A percentile compares a stretch with the other conserved stretches of the same genome.
Conservation (phyloP, 1,284 basidiomycete genomes). For the Cystobasidium slooffiae region DNA sequence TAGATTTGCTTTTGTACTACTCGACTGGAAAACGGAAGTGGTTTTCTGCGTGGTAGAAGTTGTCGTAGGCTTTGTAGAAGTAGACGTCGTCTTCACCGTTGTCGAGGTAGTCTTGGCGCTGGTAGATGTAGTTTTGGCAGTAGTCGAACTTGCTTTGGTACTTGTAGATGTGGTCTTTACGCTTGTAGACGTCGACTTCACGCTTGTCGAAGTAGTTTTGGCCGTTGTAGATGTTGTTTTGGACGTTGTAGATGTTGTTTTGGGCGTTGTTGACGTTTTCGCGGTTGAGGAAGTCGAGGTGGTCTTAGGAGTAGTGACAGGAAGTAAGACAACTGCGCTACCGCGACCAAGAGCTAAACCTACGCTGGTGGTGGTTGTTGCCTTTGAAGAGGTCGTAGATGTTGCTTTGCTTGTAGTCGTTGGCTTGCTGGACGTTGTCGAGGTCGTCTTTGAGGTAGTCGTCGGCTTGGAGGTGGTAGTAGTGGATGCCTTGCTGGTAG, state of each 20-base stretch:
- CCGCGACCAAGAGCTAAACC: slow-evolving; percentile 9
- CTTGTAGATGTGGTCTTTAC: neutral
- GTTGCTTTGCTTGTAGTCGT: neutral
- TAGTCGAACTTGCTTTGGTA: neutral
- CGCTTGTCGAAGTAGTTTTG: neutral
- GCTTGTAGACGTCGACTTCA: slow-evolving; percentile 15
- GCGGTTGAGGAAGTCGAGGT: neutral
- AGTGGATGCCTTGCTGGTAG: neutral
- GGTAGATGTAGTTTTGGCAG: neutral
- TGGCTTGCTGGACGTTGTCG: slow-evolving; percentile 12
- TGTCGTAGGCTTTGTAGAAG: too few species aligned
- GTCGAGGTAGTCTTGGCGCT: neutral
- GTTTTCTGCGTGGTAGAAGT: too few species aligned
- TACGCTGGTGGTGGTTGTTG: neutral
- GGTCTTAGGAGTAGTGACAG: slow-evolving; percentile 9
- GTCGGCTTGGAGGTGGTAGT: slow-evolving; percentile 10
- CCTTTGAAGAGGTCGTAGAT: slow-evolving; percentile 7
- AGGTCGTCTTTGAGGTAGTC: neutral
- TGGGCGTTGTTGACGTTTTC: neutral
- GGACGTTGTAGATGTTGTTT: neutral
- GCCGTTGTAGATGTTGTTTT: neutral
- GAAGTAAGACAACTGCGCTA: slow-evolving; percentile 4
- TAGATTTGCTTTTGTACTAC: neutral
- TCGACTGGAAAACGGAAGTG: too few species aligned
- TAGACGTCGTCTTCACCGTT: neutral